A percentile compares a stretch with the other conserved stretches of the same genome.
Evolutionary conservation across 306 rosid species (phyloP).

Genomic region (Prunus davidiana): DNA sequence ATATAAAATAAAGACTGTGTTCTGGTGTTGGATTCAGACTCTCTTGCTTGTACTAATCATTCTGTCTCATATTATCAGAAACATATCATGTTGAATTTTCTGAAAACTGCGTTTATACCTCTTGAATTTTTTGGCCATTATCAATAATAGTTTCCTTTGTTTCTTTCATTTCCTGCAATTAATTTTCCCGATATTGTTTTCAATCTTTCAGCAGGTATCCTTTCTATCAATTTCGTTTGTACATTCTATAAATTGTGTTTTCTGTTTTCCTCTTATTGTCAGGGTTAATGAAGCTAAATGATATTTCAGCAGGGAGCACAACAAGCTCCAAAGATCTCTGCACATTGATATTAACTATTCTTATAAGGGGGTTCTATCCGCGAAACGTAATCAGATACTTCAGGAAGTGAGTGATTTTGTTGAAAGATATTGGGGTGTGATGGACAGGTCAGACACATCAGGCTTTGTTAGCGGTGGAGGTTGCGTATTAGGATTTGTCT

Average conservation of each 20-base stretch:
- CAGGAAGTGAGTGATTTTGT: slow-evolving; percentile 28
- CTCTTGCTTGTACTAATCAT: not conserved
- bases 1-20: not conserved
- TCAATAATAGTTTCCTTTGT: not conserved
- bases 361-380: slow-evolving; percentile 83
- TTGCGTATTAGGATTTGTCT: slow-evolving; percentile 32
- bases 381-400: slow-evolving; percentile 80
- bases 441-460: slow-evolving; percentile 91
- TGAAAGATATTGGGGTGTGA: slow-evolving; percentile 32
- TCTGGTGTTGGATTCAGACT: not conserved
- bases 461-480: slow-evolving; percentile 91
- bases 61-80: not conserved
- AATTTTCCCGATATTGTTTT: not conserved
- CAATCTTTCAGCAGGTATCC: not conserved
- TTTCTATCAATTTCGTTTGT: not conserved
- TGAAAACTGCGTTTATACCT: not conserved
- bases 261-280: slow-evolving; percentile 23
- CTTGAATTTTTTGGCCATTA: not conserved
- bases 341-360: slow-evolving; percentile 38
- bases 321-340: slow-evolving; percentile 61
- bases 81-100: not conserved
- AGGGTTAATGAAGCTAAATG: slow-evolving; percentile 82
- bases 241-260: not conserved
- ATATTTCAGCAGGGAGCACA: slow-evolving; percentile 58
- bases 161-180: not conserved